Evolutionary conservation across 768 basidiomycete species (phyloP), one percentile per base, ranked within the genome.

Genomic region (Rhodotorula taiwanensis): DNA sequence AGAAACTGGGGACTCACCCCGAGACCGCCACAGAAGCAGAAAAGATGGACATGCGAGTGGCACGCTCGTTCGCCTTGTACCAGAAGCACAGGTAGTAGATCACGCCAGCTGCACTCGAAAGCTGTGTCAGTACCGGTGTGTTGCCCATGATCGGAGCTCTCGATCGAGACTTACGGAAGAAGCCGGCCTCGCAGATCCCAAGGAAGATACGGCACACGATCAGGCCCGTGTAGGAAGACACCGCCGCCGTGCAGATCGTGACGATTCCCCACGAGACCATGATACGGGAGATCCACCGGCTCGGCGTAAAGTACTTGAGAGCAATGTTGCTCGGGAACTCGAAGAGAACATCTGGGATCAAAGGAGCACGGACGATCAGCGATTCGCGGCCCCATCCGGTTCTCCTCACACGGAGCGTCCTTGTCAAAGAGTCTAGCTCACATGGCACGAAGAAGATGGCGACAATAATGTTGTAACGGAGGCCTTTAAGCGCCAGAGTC

Each of bases 251-350:
- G 39, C 59, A 61, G 39, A 61, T 53, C 1, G 64, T 61, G n/a
- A 66, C 60, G 45, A 66, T 61, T 0, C 51, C 55, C 59, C 59
- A 66, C 8, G 52, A 61, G 21, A 66, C 41, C 59, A 65, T 56
- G 47, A 66, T 66, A 4, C 59, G 20, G 0, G 55, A 31, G 45
- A 66, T 57, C 55, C 59, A 60, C 23, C 28, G 33, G 13, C 39
- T 43, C 2, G 64, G 64, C 15, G 64, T 48, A 28, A 66, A 66
- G 55, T 45, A 45, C 45, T 66, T 66, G 55, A 66, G 59, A 14
- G 59, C 59, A 3, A 61, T 5, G 48, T 66, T 59, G 11, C 52
- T 44, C 5, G 64, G 55, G 36, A 60, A 57, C 44, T 57, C 55
- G 39, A 66, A 31, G 10, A 58, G 23, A 9, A 60, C 45, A 27